Conservation (phyloP, 1,139 yeast species). For the Lizanozyma gosingica region DNA sequence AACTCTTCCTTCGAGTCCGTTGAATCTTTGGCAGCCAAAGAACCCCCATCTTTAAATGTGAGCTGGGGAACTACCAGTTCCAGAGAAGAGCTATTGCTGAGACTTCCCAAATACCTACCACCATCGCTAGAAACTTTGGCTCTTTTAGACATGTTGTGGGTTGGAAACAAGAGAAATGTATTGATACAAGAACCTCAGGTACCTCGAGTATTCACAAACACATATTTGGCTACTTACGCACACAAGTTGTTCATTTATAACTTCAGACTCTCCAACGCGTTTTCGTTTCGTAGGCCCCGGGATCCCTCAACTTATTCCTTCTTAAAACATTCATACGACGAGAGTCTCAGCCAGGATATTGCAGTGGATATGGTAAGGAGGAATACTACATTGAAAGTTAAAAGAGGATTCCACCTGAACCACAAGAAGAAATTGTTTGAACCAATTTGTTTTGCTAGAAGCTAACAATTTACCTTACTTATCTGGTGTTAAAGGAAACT, state of each 20-base stretch:
- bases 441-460: too few relatives aligned
- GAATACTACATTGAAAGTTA: background rate
- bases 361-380: background rate
- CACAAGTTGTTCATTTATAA: slow-evolving; percentile 14
- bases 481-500: too few relatives aligned
- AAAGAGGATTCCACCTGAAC: too few relatives aligned
- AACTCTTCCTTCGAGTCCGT: background rate
- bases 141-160: slow-evolving; percentile 3
- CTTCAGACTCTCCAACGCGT: background rate
- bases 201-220: slow-evolving; percentile 17
- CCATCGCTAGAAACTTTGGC: slow-evolving; percentile 8
- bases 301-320: background rate
- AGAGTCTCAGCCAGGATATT: background rate
- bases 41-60: background rate
- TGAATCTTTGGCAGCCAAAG: background rate
- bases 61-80: background rate
- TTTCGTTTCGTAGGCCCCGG: background rate
- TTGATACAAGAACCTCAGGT: slow-evolving; percentile 9
- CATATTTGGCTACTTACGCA: slow-evolving; percentile 15
- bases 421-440: too few relatives aligned
- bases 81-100: background rate
- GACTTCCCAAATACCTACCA: slow-evolving; percentile 11
- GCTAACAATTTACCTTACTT: too few relatives aligned
- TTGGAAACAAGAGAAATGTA: background rate
- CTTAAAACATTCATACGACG: background rate